phyloP scores from a whole-genome alignment of 768 basidiomycete genomes.

The Psilocybe cyanescens region DNA sequence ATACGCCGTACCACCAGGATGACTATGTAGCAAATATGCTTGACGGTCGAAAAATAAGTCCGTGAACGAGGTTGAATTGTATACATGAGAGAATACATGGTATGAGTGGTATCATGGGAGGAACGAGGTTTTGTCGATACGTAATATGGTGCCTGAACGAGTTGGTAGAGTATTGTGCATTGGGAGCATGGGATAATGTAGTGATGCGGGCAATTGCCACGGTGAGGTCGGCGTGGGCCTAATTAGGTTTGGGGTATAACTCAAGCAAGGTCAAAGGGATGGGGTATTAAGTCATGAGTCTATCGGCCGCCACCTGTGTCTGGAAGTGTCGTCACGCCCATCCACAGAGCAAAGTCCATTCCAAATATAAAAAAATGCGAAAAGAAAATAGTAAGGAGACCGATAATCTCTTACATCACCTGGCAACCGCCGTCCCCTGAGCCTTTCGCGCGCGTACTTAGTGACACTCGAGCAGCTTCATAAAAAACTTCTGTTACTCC shows the following conservation, averaged over 20 bases:
- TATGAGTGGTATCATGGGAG: conserved; percentile 10
- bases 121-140: not conserved
- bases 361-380: not conserved
- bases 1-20: not conserved
- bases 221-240: conserved; percentile 2
- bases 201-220: not conserved
- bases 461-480: conserved; percentile 86
- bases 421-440: conserved; percentile 57
- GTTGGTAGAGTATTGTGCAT: conserved; percentile 6
- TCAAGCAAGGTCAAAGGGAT: conserved; percentile 7
- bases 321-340: not conserved
- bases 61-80: conserved; percentile 2
- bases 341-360: not conserved
- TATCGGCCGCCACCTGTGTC: not conserved
- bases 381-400: conserved; percentile 1
- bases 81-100: conserved; percentile 5
- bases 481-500: conserved; percentile 94
- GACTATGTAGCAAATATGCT: not conserved
- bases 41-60: not conserved
- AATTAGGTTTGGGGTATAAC: conserved; percentile 6
- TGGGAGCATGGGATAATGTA: not conserved
- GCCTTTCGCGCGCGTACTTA: conserved; percentile 75
- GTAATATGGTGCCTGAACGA: not conserved
- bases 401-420: conserved; percentile 50
- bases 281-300: not conserved